Conservation (phyloP, 441 rosid genomes). For the Erodium chrysanthum region DNA sequence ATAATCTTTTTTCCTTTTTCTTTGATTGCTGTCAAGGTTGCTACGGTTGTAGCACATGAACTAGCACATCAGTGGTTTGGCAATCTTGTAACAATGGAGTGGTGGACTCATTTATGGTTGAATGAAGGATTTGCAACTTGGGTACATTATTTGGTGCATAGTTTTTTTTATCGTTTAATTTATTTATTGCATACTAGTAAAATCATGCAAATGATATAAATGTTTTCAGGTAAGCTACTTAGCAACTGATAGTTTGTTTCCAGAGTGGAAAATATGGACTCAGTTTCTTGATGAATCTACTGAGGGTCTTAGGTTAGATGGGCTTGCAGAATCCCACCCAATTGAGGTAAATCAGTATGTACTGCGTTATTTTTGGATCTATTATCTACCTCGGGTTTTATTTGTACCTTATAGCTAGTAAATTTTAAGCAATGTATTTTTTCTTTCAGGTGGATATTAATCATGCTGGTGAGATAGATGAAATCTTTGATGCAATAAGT, state of each 20-base stretch:
- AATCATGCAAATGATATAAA: constrained; percentile 11
- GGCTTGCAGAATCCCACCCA: constrained; percentile 92
- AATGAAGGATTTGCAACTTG: constrained; percentile 99
- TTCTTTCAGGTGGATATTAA: constrained; percentile 69
- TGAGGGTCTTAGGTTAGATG: constrained; percentile 78
- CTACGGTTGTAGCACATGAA: constrained; percentile 89
- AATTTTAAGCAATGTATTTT: constrained; percentile 12
- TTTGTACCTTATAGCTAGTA: constrained; percentile 4
- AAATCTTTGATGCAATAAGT: constrained; percentile 90
- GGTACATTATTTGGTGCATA: constrained; percentile 36
- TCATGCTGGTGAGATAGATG: constrained; percentile 79
- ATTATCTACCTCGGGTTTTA: not conserved
- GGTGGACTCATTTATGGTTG: constrained; percentile 98
- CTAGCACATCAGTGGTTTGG: constrained; percentile 99
- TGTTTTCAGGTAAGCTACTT: constrained; percentile 81
- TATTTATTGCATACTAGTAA: not conserved
- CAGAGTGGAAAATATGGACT: constrained; percentile 96
- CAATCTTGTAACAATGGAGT: constrained; percentile 96
- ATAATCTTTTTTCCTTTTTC: constrained; percentile 3
- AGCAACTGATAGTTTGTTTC: constrained; percentile 79
- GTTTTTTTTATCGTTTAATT: not conserved
- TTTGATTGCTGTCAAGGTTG: constrained; percentile 46
- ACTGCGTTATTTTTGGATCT: not conserved
- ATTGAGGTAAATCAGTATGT: constrained; percentile 57
- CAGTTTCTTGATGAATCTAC: constrained; percentile 86